These are phyloP conservation scores for Pseudocercospora fijiensis DNA, from an alignment of 2,329 filamentous ascomycete genomes.

Conservation along the genomic window DNA sequence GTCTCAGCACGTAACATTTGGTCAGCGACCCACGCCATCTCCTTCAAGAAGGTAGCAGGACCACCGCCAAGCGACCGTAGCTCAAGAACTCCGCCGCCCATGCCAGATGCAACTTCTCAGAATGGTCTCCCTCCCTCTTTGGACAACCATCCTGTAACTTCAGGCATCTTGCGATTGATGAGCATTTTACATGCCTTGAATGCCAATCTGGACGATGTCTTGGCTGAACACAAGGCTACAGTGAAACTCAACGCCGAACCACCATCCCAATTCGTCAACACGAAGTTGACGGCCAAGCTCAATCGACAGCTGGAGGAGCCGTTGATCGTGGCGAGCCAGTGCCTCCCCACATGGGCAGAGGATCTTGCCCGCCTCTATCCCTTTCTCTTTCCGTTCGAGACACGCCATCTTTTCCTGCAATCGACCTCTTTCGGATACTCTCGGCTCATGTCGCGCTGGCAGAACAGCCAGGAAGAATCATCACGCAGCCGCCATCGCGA, in stretches of 20 bases:
- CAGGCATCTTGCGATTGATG: conserved; percentile 81
- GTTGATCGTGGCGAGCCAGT: conserved; percentile 93
- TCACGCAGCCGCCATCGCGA: conserved; percentile 80
- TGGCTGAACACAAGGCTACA: conserved; percentile 66
- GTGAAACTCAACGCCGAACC: conserved; percentile 76
- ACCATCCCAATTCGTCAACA: conserved; percentile 93
- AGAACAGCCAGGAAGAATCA: conserved; percentile 80
- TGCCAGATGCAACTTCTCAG: conserved; percentile 54
- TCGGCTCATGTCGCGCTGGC: conserved; percentile 95
- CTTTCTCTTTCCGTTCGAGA: conserved; percentile 97
- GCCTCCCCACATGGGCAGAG: conserved; percentile 92
- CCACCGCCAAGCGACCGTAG: conserved; percentile 68
- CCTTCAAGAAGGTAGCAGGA: conserved; percentile 81
- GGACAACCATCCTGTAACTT: conserved; percentile 77
- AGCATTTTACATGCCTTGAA: conserved; percentile 92
- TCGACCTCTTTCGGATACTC: conserved; percentile 98
- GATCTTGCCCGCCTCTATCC: conserved; percentile 90
- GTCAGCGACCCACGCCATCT: conserved; percentile 87
- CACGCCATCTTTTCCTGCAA: conserved; percentile 91
- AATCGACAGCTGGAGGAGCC: conserved; percentile 97
- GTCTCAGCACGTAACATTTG: conserved; percentile 74
- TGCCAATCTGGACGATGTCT: conserved; percentile 85
- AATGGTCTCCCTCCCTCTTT: conserved; percentile 73
- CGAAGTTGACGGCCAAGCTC: conserved; percentile 94
- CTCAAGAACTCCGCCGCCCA: conserved; percentile 39